phyloP scores from a whole-genome alignment of 805 yeast species.

The Myxozyma nipponensis region DNA sequence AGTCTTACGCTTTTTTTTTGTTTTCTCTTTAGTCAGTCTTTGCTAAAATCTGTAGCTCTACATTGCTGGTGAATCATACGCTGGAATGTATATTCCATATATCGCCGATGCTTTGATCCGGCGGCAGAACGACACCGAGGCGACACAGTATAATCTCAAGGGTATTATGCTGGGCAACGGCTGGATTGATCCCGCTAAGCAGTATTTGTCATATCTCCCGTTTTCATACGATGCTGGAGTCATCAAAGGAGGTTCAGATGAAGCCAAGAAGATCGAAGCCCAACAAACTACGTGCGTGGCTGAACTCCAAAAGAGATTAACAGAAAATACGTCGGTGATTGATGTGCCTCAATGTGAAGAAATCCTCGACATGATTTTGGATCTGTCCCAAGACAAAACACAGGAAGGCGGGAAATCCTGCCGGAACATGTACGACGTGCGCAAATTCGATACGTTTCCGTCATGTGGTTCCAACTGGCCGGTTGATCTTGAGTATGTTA shows the following conservation, averaged over 20 bases:
- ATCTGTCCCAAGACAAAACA: slow-evolving; percentile 22
- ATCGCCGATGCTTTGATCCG: slow-evolving; percentile 61
- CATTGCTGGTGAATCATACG: slow-evolving; percentile 93
- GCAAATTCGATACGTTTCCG: slow-evolving; percentile 69
- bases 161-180: slow-evolving; percentile 87
- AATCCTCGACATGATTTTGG: slow-evolving; percentile 42
- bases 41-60: slow-evolving; percentile 40
- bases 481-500: slow-evolving; percentile 48
- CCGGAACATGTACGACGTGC: slow-evolving; percentile 77
- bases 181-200: slow-evolving; percentile 86
- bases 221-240: slow-evolving; percentile 59
- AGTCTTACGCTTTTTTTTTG: not conserved
- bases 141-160: slow-evolving; percentile 38
- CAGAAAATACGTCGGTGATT: slow-evolving; percentile 21
- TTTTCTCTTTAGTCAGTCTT: not conserved
- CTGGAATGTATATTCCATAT: slow-evolving; percentile 94
- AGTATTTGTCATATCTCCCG: slow-evolving; percentile 75
- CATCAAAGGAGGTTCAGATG: slow-evolving; percentile 38
- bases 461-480: slow-evolving; percentile 96
- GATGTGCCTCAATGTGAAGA: slow-evolving; percentile 16
- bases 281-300: slow-evolving; percentile 21
- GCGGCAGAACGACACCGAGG: slow-evolving; percentile 39
- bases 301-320: slow-evolving; percentile 18
- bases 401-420: slow-evolving; percentile 47
- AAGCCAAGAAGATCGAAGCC: slow-evolving; percentile 31